Percentiles rank a stretch among this genome's conserved stretches.
Conservation (phyloP, 495 filamentous ascomycete genomes). For the Aspergillus funiculosus region DNA sequence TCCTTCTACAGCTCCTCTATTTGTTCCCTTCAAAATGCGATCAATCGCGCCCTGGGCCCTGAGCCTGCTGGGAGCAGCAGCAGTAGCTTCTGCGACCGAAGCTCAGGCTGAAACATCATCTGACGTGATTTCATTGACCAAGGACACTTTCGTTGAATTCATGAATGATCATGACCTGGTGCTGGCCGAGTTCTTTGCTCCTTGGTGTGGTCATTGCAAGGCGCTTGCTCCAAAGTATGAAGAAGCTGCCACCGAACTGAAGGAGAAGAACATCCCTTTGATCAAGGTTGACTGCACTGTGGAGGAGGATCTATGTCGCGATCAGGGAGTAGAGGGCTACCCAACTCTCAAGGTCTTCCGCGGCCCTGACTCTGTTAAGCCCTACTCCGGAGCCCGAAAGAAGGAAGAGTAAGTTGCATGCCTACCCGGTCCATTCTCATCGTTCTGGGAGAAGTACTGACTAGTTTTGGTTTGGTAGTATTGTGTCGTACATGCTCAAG, state of each 20-base stretch:
- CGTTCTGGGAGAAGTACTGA: neutral
- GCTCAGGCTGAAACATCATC: slow-evolving; percentile 51
- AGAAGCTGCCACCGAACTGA: slow-evolving; percentile 86
- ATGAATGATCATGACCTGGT: slow-evolving; percentile 82
- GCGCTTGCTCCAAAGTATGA: slow-evolving; percentile 85
- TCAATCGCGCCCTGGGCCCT: slow-evolving; percentile 52
- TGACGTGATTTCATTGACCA: slow-evolving; percentile 78
- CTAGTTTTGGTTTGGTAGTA: slow-evolving; percentile 50
- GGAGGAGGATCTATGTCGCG: slow-evolving; percentile 84
- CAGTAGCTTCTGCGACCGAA: slow-evolving; percentile 57
- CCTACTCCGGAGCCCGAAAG: slow-evolving; percentile 88
- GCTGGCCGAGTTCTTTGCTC: slow-evolving; percentile 95
- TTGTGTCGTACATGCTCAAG: slow-evolving; percentile 99
- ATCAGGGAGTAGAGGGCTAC: slow-evolving; percentile 90
- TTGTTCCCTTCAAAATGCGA: slow-evolving; percentile 45
- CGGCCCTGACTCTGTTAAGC: slow-evolving; percentile 70
- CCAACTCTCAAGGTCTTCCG: slow-evolving; percentile 99
- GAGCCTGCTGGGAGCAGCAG: slow-evolving; percentile 53
- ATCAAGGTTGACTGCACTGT: slow-evolving; percentile 97
- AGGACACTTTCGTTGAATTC: slow-evolving; percentile 80
- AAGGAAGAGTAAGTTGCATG: slow-evolving; percentile 66
- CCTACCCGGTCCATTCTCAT: neutral
- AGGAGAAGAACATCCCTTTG: slow-evolving; percentile 88
- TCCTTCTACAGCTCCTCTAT: slow-evolving; percentile 2
- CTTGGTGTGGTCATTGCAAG: slow-evolving; percentile 99